These are phyloP conservation scores for Russula olivacea DNA, from an alignment of 768 basidiomycete species.

Conservation along the genomic window DNA sequence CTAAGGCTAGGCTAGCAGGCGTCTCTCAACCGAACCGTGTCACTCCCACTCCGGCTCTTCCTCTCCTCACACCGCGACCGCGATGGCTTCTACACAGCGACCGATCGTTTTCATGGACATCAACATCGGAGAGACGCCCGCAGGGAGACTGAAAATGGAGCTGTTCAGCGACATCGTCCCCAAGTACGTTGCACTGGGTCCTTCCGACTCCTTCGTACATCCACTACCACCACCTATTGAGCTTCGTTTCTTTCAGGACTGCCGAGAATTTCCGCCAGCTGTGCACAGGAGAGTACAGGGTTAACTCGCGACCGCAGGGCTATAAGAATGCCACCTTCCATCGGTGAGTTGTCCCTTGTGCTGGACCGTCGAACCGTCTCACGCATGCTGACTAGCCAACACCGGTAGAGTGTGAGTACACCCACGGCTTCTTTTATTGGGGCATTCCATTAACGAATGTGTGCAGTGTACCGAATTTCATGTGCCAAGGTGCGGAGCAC, in stretches of 20 bases:
- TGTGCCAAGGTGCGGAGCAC: conserved; percentile 74
- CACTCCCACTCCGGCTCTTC: not conserved
- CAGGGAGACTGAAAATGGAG: conserved; percentile 95
- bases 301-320: conserved; percentile 82
- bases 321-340: conserved; percentile 92
- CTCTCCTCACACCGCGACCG: not conserved
- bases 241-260: conserved; percentile 50
- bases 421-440: not conserved
- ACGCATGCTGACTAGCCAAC: conserved; percentile 27
- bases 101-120: conserved; percentile 98
- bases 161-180: conserved; percentile 94
- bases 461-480: conserved; percentile 79
- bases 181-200: conserved; percentile 50
- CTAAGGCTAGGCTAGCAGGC: too few species aligned
- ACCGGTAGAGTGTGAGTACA: conserved; percentile 57
- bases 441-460: conserved; percentile 19
- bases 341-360: conserved; percentile 46
- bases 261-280: conserved; percentile 97
- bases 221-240: conserved; percentile 4
- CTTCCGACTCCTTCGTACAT: not conserved
- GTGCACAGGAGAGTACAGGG: conserved; percentile 92
- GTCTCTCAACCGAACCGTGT: not conserved
- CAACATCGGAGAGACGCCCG: conserved; percentile 93
- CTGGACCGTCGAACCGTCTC: conserved; percentile 26
- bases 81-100: conserved; percentile 41